These are phyloP conservation scores for Pythium oligandrum DNA, from an alignment of 352 stramenopile species.

Conservation along the genomic window DNA sequence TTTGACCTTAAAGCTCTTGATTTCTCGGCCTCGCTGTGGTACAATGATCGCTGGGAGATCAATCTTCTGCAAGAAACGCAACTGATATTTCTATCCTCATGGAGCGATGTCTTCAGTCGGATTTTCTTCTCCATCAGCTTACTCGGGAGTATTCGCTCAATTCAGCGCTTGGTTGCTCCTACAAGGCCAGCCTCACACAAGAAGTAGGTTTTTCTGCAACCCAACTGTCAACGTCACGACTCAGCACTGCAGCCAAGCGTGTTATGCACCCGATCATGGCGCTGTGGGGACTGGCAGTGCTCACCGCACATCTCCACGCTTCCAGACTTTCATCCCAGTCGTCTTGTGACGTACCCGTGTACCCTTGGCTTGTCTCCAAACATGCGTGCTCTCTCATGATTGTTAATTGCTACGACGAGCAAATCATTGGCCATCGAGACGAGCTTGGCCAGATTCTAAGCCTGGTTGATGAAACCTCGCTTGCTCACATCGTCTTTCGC, in stretches of 20 bases:
- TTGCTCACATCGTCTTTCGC: constrained; percentile 27
- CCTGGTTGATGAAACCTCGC: constrained; percentile 17
- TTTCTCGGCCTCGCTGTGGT: constrained; percentile 3
- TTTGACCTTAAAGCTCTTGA: not conserved
- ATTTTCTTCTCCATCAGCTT: not conserved
- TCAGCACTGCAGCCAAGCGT: too few species aligned
- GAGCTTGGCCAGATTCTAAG: constrained; percentile 11
- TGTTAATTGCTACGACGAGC: constrained; percentile 6
- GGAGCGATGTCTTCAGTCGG: constrained; percentile 1
- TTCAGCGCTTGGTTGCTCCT: not conserved
- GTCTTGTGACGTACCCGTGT: constrained; percentile 2
- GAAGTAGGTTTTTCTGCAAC: too few species aligned
- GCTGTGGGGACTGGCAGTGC: constrained; percentile 4
- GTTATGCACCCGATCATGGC: constrained; percentile 1
- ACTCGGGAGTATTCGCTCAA: not conserved
- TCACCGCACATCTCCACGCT: constrained; percentile 7
- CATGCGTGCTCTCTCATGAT: constrained; percentile 11
- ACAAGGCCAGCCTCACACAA: not conserved
- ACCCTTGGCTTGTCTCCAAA: constrained; percentile 6
- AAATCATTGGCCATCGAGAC: not conserved
- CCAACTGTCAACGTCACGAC: too few species aligned
- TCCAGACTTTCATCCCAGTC: not conserved
- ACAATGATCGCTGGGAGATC: constrained; percentile 9
- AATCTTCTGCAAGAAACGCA: not conserved
- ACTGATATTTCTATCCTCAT: not conserved